Percentiles rank a stretch among this genome's conserved stretches.
Evolutionary conservation across 768 basidiomycete genomes (phyloP).

Genomic region (Favolaschia claudopus): DNA sequence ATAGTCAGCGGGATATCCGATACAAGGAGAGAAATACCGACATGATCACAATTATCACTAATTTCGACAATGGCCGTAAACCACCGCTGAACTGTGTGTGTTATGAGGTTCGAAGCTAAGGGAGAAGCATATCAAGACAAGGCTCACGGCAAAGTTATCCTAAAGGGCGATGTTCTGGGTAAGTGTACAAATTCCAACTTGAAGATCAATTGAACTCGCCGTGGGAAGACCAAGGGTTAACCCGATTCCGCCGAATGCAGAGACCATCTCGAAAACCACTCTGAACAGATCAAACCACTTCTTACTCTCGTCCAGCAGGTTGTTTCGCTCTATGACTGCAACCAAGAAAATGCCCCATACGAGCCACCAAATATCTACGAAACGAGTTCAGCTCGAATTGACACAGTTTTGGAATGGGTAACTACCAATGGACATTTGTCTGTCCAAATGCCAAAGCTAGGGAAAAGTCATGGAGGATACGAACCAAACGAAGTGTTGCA

Average conservation of each 20-base stretch:
- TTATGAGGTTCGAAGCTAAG: background rate
- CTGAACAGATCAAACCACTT: constrained; percentile 70
- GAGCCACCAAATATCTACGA: constrained; percentile 82
- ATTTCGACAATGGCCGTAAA: constrained; percentile 70
- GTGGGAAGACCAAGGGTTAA: constrained; percentile 68
- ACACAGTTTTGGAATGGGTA: too few species aligned
- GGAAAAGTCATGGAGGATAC: constrained; percentile 33
- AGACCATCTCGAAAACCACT: constrained; percentile 69
- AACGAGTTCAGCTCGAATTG: background rate
- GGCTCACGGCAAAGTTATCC: constrained; percentile 59
- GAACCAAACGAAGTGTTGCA: background rate
- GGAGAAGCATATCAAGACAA: background rate
- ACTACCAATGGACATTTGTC: constrained; percentile 65
- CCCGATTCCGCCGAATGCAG: constrained; percentile 75
- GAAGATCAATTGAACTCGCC: constrained; percentile 40
- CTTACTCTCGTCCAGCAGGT: constrained; percentile 60
- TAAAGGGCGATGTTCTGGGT: constrained; percentile 22
- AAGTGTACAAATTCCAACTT: too few species aligned
- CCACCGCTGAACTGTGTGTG: constrained; percentile 56
- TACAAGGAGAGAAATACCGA: constrained; percentile 26
- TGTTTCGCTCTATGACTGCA: constrained; percentile 72
- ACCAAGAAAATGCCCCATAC: constrained; percentile 75
- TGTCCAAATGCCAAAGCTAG: constrained; percentile 63
- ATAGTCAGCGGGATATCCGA: background rate
- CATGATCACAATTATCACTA: constrained; percentile 79